Conservation (phyloP, 129 eudicot genomes). For the Pulicaria dysenterica region DNA sequence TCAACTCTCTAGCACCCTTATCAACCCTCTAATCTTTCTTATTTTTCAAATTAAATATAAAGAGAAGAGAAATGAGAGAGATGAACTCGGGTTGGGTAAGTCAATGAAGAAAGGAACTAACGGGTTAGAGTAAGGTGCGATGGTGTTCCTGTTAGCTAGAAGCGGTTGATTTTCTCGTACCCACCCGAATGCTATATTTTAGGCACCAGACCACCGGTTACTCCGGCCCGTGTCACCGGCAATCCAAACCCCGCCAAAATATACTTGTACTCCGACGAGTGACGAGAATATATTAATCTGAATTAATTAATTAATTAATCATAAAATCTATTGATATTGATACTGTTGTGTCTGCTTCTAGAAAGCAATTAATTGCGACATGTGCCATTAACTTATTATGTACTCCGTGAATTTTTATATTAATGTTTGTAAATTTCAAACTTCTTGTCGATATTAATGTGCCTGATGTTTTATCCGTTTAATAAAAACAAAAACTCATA, state of each 20-base stretch:
- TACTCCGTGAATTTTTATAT: not conserved
- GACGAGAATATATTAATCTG: not conserved
- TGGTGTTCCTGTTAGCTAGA: too few species aligned
- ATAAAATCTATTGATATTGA: not conserved
- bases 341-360: conserved; percentile 23
- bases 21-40: too few species aligned
- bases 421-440: not conserved
- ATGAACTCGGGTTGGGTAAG: too few species aligned
- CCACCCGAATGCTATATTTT: too few species aligned
- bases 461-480: not conserved
- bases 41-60: too few species aligned
- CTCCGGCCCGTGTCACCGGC: not conserved
- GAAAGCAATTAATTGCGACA: conserved; percentile 21
- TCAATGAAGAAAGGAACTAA: too few species aligned
- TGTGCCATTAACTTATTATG: not conserved
- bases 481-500: too few species aligned
- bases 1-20: too few species aligned
- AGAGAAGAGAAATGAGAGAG: too few species aligned
- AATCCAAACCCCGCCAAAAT: not conserved
- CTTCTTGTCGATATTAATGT: not conserved
- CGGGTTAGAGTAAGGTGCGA: too few species aligned
- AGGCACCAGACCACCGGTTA: not conserved
- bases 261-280: conserved; percentile 7
- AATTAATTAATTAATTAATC: not conserved
- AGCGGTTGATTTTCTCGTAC: too few species aligned